These are phyloP conservation scores for Mycosphaerella arachidis DNA, from an alignment of 2,329 filamentous ascomycete species.

Conservation along the genomic window DNA sequence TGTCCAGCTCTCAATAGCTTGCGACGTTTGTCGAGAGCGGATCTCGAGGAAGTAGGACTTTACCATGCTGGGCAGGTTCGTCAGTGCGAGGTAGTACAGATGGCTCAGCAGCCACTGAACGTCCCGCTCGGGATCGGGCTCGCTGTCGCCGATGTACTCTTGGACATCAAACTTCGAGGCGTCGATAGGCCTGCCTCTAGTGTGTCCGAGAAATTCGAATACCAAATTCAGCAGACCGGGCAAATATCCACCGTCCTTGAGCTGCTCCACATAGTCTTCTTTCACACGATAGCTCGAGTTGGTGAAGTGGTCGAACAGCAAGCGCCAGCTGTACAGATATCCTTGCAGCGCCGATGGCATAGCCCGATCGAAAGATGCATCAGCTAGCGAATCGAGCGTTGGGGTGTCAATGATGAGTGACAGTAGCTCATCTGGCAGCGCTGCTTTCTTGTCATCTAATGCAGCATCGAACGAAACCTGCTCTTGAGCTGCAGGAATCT, in stretches of 20 bases:
- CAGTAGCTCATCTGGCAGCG: constrained; percentile 76
- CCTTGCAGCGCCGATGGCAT: constrained; percentile 68
- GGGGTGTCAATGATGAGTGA: constrained; percentile 78
- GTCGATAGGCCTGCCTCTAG: constrained; percentile 65
- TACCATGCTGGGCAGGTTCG: constrained; percentile 71
- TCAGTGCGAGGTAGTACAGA: constrained; percentile 76
- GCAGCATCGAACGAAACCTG: constrained; percentile 74
- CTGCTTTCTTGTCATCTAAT: constrained; percentile 66
- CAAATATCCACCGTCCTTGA: constrained; percentile 70
- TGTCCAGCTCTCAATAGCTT: constrained; percentile 79
- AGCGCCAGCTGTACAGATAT: constrained; percentile 83
- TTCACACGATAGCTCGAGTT: constrained; percentile 67
- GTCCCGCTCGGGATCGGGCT: constrained; percentile 64
- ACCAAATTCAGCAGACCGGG: constrained; percentile 68
- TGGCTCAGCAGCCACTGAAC: constrained; percentile 81
- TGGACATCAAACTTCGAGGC: constrained; percentile 66
- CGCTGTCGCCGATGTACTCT: constrained; percentile 52
- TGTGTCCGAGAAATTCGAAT: constrained; percentile 80
- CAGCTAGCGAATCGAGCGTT: constrained; percentile 61
- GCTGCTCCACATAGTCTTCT: constrained; percentile 70
- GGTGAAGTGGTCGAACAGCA: constrained; percentile 79
- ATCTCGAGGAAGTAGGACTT: constrained; percentile 78
- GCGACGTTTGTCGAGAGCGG: constrained; percentile 71
- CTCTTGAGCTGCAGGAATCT: constrained; percentile 74
- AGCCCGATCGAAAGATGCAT: constrained; percentile 58